phyloP scores from a whole-genome alignment of 805 yeast species.

The Ogataea nitratoaversa region DNA sequence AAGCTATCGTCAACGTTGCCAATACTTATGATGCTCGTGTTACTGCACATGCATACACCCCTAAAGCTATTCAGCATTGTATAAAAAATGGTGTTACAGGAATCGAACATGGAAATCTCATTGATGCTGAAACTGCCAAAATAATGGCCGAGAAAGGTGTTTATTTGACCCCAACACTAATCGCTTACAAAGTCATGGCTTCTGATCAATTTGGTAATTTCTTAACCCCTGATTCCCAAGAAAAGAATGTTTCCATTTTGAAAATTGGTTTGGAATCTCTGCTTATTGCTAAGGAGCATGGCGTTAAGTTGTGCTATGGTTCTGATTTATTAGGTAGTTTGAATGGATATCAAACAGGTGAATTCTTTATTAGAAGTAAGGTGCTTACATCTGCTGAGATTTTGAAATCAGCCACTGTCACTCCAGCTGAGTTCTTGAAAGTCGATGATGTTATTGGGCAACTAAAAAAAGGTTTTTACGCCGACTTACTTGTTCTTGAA shows the following conservation, averaged over 20 bases:
- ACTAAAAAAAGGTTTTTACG: constrained; percentile 23
- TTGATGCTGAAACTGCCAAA: constrained; percentile 26
- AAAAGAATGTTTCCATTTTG: constrained; percentile 21
- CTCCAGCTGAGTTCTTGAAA: constrained; percentile 23
- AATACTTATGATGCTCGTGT: constrained; percentile 24
- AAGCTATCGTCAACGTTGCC: constrained; percentile 25
- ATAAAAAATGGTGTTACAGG: constrained; percentile 26
- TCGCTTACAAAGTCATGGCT: constrained; percentile 28
- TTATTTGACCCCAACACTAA: constrained; percentile 26
- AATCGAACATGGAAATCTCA: constrained; percentile 29
- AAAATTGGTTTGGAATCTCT: constrained; percentile 20
- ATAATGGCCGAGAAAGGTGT: constrained; percentile 22
- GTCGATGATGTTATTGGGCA: constrained; percentile 22
- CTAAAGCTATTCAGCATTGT: constrained; percentile 22
- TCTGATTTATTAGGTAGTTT: constrained; percentile 26
- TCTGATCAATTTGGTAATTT: constrained; percentile 23
- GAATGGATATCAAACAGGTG: constrained; percentile 25
- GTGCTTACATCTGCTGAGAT: constrained; percentile 23
- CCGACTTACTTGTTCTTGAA: constrained; percentile 24
- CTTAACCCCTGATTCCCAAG: constrained; percentile 15
- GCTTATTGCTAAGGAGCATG: constrained; percentile 19
- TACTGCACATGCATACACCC: constrained; percentile 29
- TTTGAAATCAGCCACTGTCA: constrained; percentile 25
- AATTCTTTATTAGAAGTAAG: constrained; percentile 24
- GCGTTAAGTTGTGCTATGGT: constrained; percentile 26